Percentiles rank a stretch among this genome's conserved stretches.
phyloP scores from a whole-genome alignment of 768 basidiomycete species.

The Cantharellus cinnabarinus region DNA sequence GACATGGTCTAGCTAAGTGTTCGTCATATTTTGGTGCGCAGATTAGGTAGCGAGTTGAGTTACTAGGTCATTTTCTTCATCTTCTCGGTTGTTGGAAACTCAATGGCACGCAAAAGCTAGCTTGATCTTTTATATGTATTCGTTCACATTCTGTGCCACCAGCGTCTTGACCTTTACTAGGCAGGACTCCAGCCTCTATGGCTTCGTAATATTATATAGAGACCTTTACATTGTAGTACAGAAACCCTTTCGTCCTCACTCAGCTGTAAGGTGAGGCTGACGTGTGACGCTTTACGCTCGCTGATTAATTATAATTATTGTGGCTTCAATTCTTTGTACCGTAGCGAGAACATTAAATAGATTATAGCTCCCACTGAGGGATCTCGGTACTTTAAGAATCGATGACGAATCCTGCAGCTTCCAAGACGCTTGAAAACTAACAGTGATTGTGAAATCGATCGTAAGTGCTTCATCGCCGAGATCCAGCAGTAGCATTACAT shows the following conservation, averaged over 20 bases:
- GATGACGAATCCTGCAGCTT: slow-evolving; percentile 29
- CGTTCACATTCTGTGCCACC: no score
- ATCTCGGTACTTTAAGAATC: neutral
- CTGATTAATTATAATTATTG: neutral
- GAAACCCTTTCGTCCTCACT: no score
- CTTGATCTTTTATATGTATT: no score
- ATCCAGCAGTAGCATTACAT: slow-evolving; percentile 8
- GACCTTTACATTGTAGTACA: no score
- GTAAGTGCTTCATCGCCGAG: neutral
- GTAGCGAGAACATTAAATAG: neutral
- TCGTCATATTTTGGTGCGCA: neutral
- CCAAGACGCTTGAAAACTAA: slow-evolving; percentile 50
- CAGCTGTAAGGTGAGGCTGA: no score
- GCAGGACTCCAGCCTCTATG: no score
- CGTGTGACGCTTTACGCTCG: no score
- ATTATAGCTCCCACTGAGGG: neutral
- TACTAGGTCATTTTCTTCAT: neutral
- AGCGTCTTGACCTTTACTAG: no score
- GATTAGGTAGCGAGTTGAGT: neutral
- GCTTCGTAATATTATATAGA: no score
- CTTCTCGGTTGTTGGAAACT: no score
- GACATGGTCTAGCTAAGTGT: neutral
- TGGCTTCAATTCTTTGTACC: neutral
- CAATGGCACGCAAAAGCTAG: no score
- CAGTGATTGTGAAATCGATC: neutral